Conservation (phyloP, 331 rosid species). For the Quercus phellos region DNA sequence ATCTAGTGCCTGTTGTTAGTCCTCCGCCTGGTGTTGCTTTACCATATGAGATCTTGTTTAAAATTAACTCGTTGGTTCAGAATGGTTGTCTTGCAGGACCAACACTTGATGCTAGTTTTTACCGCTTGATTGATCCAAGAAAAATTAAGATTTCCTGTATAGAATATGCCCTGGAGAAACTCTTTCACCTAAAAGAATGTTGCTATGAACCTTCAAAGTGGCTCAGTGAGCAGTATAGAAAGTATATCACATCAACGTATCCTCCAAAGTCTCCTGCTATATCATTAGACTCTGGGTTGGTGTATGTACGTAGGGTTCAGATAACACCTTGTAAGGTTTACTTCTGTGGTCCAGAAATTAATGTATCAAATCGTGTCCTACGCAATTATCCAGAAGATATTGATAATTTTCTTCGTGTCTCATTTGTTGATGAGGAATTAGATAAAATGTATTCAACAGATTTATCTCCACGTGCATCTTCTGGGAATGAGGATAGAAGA, state of each 20-base stretch:
- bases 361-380: constrained; percentile 73
- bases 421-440: constrained; percentile 82
- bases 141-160: constrained; percentile 21
- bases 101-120: constrained; percentile 40
- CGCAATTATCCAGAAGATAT: constrained; percentile 38
- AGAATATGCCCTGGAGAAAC: constrained; percentile 48
- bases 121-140: constrained; percentile 46
- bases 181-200: constrained; percentile 40
- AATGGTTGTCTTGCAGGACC: constrained; percentile 58
- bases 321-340: constrained; percentile 62
- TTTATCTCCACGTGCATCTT: constrained; percentile 41
- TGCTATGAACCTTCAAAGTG: constrained; percentile 61
- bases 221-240: constrained; percentile 43
- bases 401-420: constrained; percentile 71
- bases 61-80: constrained; percentile 58
- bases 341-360: constrained; percentile 69
- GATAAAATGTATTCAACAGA: constrained; percentile 51
- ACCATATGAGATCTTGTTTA: constrained; percentile 62
- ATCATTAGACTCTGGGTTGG: constrained; percentile 54
- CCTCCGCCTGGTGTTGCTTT: constrained; percentile 45
- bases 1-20: constrained; percentile 60
- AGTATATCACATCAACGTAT: constrained; percentile 17
- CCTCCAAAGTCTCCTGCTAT: constrained; percentile 40
- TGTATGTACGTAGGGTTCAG: constrained; percentile 64
- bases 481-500: constrained; percentile 25